Conservation (phyloP, 495 filamentous ascomycete genomes). For the Aspergillus incahuasiensis region DNA sequence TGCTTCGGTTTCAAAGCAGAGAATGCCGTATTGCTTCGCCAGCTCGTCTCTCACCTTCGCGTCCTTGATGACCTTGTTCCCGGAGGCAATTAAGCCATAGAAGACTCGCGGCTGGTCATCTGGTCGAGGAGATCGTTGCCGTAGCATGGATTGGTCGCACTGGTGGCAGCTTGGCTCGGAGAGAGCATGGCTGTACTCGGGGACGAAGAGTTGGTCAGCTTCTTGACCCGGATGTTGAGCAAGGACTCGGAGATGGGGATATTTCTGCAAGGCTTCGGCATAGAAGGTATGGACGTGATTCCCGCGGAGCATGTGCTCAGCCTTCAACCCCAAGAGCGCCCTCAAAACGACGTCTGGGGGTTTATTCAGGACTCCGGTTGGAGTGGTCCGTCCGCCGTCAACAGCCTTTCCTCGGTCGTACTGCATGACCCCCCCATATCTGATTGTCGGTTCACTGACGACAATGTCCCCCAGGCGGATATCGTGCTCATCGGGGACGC, state of each 20-base stretch:
- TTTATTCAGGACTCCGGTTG: neutral
- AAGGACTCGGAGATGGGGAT: neutral
- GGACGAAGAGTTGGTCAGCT: neutral
- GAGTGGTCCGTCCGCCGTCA: neutral
- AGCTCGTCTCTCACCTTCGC: neutral
- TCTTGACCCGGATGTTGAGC: neutral
- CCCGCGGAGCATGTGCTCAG: neutral
- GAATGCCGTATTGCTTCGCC: neutral
- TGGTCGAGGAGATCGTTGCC: neutral
- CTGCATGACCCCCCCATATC: neutral
- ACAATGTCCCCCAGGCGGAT: slow-evolving; percentile 6
- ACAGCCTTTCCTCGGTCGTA: slow-evolving; percentile 5
- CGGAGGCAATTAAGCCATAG: neutral
- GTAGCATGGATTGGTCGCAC: neutral
- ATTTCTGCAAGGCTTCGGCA: neutral
- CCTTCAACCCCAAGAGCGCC: neutral
- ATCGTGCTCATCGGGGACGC: neutral
- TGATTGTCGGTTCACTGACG: neutral
- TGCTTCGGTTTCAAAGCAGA: neutral
- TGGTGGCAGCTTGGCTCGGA: neutral
- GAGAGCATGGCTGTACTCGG: neutral
- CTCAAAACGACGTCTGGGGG: neutral
- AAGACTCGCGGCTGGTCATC: neutral
- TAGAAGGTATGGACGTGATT: neutral
- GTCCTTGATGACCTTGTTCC: neutral